A percentile compares a stretch with the other conserved stretches of the same genome.
phyloP scores from a whole-genome alignment of 2,329 filamentous ascomycete species.

The Reticulascus tulasneorum region DNA sequence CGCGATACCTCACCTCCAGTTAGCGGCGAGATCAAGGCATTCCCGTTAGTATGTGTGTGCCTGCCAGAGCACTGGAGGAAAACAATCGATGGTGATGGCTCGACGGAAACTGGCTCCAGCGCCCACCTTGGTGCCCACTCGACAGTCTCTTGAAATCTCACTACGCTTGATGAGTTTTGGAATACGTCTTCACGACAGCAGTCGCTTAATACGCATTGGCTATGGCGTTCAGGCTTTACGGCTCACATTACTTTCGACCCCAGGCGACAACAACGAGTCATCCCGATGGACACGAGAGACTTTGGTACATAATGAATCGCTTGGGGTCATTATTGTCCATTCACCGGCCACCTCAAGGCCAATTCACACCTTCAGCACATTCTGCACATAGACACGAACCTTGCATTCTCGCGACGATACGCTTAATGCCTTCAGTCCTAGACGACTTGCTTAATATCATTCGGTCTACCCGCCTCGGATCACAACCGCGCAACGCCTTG shows the following conservation, averaged over 20 bases:
- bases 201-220: slow-evolving; percentile 26
- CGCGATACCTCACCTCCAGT: slow-evolving; percentile 59
- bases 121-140: slow-evolving; percentile 22
- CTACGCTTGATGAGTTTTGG: slow-evolving; percentile 16
- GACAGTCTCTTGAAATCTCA: slow-evolving; percentile 20
- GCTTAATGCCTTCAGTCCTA: slow-evolving; percentile 28
- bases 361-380: no score
- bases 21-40: slow-evolving; percentile 89
- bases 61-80: slow-evolving; percentile 94
- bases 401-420: slow-evolving; percentile 28
- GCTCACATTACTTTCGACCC: slow-evolving; percentile 5
- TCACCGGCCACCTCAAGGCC: no score
- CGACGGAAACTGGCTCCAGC: slow-evolving; percentile 58
- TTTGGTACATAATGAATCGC: slow-evolving; percentile 9
- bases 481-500: slow-evolving; percentile 5
- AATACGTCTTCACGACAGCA: slow-evolving; percentile 19
- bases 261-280: not conserved
- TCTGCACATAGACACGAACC: slow-evolving; percentile 26
- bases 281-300: not conserved
- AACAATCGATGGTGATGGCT: slow-evolving; percentile 86
- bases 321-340: no score
- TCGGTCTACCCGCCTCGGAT: slow-evolving; percentile 18
- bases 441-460: slow-evolving; percentile 23
- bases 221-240: slow-evolving; percentile 30
- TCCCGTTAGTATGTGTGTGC: slow-evolving; percentile 94